These are phyloP conservation scores for Paracamarosporium sp. DNA, from an alignment of 2,329 filamentous ascomycete genomes.

Conservation along the genomic window DNA sequence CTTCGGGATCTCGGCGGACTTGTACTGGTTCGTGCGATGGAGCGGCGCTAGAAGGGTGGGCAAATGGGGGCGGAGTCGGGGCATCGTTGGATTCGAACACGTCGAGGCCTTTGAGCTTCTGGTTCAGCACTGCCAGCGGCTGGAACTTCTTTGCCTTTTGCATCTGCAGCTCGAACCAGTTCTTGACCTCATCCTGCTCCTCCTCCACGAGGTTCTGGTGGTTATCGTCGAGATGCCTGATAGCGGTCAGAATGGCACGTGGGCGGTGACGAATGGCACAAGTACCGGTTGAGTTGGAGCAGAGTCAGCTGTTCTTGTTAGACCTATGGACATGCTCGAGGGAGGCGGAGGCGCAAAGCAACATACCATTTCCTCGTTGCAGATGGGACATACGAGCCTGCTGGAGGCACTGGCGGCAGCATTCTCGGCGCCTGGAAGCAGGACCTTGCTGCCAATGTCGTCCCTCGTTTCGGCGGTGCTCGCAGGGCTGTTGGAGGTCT, in stretches of 20 bases:
- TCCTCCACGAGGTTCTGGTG: slow-evolving; percentile 89
- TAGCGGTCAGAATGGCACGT: slow-evolving; percentile 17
- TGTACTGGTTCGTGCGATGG: slow-evolving; percentile 35
- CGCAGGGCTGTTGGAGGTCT: slow-evolving; percentile 73
- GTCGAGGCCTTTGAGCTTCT: slow-evolving; percentile 90
- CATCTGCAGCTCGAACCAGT: slow-evolving; percentile 96
- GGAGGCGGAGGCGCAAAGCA: slow-evolving; percentile 21
- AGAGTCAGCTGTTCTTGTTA: slow-evolving; percentile 74
- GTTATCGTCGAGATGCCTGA: slow-evolving; percentile 80
- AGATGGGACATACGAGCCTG: slow-evolving; percentile 92
- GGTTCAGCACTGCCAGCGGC: slow-evolving; percentile 87
- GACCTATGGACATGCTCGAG: slow-evolving; percentile 13
- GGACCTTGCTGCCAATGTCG: slow-evolving; percentile 83
- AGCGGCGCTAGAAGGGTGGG: slow-evolving; percentile 40
- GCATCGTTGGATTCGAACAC: slow-evolving; percentile 93
- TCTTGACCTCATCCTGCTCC: slow-evolving; percentile 92
- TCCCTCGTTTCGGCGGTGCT: slow-evolving; percentile 71
- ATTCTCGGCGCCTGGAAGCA: slow-evolving; percentile 66
- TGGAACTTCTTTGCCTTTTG: slow-evolving; percentile 93
- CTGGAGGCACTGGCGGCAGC: slow-evolving; percentile 66
- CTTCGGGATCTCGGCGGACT: slow-evolving; percentile 75
- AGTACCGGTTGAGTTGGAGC: slow-evolving; percentile 77
- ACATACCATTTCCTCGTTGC: slow-evolving; percentile 92
- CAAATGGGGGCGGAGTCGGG: slow-evolving; percentile 48
- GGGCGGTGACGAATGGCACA: slow-evolving; percentile 6